phyloP scores from a whole-genome alignment of 495 filamentous ascomycete species.

The Aspergillus diversus region DNA sequence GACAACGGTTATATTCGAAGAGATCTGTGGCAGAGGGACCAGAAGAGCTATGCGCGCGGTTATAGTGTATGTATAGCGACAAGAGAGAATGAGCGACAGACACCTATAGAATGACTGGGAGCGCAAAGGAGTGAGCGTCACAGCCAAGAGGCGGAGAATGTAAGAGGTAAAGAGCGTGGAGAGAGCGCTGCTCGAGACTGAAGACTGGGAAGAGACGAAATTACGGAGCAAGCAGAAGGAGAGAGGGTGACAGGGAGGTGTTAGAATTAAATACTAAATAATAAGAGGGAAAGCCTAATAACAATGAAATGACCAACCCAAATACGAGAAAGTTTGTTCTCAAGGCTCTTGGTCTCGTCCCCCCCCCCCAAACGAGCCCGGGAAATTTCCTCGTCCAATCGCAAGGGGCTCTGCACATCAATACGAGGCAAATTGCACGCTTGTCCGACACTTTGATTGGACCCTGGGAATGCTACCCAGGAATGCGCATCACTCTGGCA shows the following conservation, averaged over 20 bases:
- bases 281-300: background rate
- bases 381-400: constrained; percentile 22
- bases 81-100: constrained; percentile 23
- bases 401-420: constrained; percentile 21
- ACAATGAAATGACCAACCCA: background rate
- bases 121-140: constrained; percentile 37
- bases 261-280: constrained; percentile 19
- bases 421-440: constrained; percentile 15
- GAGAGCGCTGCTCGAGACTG: constrained; percentile 34
- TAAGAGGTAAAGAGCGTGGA: constrained; percentile 30
- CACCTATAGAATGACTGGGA: constrained; percentile 15
- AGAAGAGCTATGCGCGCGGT: constrained; percentile 9
- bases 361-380: background rate
- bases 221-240: constrained; percentile 17
- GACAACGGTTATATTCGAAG: background rate
- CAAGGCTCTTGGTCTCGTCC: background rate
- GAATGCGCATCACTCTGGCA: constrained; percentile 6
- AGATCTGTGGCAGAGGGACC: constrained; percentile 10
- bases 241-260: constrained; percentile 12
- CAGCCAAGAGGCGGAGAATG: constrained; percentile 15
- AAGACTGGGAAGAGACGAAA: constrained; percentile 24
- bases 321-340: constrained; percentile 3
- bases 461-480: constrained; percentile 13
- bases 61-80: constrained; percentile 2
- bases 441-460: constrained; percentile 12